Percentiles rank a stretch among this genome's conserved stretches.
phyloP scores from a whole-genome alignment of 768 basidiomycete genomes.

The Rhizopogon salebrosus region DNA sequence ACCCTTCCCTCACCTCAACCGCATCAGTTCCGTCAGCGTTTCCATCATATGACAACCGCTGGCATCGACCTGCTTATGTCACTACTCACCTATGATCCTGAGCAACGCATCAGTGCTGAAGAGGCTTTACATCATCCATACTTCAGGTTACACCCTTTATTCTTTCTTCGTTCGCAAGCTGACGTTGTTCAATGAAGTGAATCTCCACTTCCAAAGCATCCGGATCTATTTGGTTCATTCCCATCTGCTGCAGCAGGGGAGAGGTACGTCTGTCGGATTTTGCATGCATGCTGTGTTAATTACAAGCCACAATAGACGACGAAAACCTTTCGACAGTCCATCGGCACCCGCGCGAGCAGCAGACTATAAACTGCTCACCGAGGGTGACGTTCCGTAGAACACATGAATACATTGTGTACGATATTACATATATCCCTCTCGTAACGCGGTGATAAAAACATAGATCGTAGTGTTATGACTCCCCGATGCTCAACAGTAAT shows the following conservation, averaged over 20 bases:
- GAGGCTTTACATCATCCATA: constrained; percentile 90
- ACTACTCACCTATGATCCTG: constrained; percentile 87
- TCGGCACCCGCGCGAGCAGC: constrained; percentile 72
- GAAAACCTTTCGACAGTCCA: constrained; percentile 75
- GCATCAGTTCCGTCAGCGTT: constrained; percentile 76
- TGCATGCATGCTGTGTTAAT: background rate
- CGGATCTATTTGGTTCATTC: constrained; percentile 92
- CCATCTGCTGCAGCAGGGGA: constrained; percentile 96
- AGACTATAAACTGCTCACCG: constrained; percentile 61
- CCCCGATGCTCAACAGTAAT: constrained; percentile 25
- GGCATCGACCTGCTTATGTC: constrained; percentile 83
- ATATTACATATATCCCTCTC: background rate
- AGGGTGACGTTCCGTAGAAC: constrained; percentile 44
- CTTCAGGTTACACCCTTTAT: constrained; percentile 54
- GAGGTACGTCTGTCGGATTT: constrained; percentile 48
- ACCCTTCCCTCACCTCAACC: constrained; percentile 70
- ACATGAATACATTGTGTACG: background rate
- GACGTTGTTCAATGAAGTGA: constrained; percentile 47
- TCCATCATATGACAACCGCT: constrained; percentile 76
- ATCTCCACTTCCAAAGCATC: constrained; percentile 92
- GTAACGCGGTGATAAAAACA: background rate
- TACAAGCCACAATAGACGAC: constrained; percentile 42
- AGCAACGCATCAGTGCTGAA: constrained; percentile 78
- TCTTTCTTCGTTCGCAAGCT: background rate
- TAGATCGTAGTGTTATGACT: constrained; percentile 9